Percentiles rank a stretch among this genome's conserved stretches.
Conservation (phyloP, 768 basidiomycete species). For the Suillus bovinus region DNA sequence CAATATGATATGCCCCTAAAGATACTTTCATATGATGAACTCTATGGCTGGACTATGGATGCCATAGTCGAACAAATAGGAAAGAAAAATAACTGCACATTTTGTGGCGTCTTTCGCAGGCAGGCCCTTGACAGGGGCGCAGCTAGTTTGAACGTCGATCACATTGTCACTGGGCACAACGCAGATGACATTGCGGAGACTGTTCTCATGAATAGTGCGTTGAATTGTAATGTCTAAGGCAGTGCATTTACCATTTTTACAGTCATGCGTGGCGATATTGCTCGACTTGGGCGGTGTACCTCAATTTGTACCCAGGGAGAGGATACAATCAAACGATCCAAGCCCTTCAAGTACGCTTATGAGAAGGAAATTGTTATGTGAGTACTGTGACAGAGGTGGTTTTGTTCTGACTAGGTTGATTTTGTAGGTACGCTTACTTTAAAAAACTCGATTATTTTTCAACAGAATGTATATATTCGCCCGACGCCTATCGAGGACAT, state of each 20-base stretch:
- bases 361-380: constrained; percentile 99
- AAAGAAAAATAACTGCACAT: constrained; percentile 98
- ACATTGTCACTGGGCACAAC: constrained; percentile 98
- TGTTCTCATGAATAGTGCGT: constrained; percentile 96
- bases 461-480: constrained; percentile 98
- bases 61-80: constrained; percentile 92
- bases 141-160: constrained; percentile 83
- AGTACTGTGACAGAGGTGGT: constrained; percentile 25
- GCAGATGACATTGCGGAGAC: constrained; percentile 99
- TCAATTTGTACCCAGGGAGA: constrained; percentile 94
- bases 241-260: constrained; percentile 6
- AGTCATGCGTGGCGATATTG: constrained; percentile 99
- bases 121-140: constrained; percentile 97
- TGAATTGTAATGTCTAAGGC: not conserved
- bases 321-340: constrained; percentile 93
- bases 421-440: constrained; percentile 93
- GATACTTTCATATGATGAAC: constrained; percentile 92
- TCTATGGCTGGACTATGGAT: constrained; percentile 99
- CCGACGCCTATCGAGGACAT: constrained; percentile 97
- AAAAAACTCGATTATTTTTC: constrained; percentile 99
- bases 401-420: constrained; percentile 5
- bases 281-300: constrained; percentile 91
- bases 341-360: constrained; percentile 99
- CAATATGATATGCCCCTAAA: constrained; percentile 96
- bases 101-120: constrained; percentile 96